These are phyloP conservation scores for Tetrapisispora namnaoensis DNA, from an alignment of 805 yeast species.

Conservation along the genomic window DNA sequence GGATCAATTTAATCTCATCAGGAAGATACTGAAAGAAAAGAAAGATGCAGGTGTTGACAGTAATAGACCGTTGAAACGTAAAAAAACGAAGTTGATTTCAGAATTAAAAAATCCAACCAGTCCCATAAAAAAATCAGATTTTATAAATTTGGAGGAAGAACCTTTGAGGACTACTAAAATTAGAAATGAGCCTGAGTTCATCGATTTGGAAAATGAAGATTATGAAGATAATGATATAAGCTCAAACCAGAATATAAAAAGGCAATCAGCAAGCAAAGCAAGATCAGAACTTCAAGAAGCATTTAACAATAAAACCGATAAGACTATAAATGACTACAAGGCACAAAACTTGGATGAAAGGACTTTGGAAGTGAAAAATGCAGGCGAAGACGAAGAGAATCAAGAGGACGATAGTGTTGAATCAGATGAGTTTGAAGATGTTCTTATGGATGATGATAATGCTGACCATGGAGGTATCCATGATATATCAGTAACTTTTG, in stretches of 20 bases:
- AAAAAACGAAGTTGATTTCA: conserved; percentile 3
- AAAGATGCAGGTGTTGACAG: not conserved
- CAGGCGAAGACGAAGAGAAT: conserved; percentile 8
- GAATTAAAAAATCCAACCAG: not conserved
- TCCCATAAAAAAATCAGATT: not conserved
- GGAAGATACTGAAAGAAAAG: conserved; percentile 23
- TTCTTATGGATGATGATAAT: conserved; percentile 4
- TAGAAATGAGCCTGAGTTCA: conserved; percentile 1
- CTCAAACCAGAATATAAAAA: not conserved
- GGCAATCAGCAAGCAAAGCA: too few species aligned
- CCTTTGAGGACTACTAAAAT: not conserved
- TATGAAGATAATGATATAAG: not conserved
- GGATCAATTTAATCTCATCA: conserved; percentile 25
- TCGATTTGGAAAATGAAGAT: conserved; percentile 1
- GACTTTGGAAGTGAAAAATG: not conserved
- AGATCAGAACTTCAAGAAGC: too few species aligned
- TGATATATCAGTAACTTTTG: conserved; percentile 23
- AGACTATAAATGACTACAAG: too few species aligned
- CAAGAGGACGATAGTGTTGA: conserved; percentile 18
- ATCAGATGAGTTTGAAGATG: conserved; percentile 22
- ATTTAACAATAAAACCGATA: too few species aligned
- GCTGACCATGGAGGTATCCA: conserved; percentile 9
- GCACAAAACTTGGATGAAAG: too few species aligned
- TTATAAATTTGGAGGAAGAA: conserved; percentile 1
- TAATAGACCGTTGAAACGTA: conserved; percentile 13